Evolutionary conservation across 169 alveolate genomes (phyloP).

Genomic region (Plasmodium inui): DNA sequence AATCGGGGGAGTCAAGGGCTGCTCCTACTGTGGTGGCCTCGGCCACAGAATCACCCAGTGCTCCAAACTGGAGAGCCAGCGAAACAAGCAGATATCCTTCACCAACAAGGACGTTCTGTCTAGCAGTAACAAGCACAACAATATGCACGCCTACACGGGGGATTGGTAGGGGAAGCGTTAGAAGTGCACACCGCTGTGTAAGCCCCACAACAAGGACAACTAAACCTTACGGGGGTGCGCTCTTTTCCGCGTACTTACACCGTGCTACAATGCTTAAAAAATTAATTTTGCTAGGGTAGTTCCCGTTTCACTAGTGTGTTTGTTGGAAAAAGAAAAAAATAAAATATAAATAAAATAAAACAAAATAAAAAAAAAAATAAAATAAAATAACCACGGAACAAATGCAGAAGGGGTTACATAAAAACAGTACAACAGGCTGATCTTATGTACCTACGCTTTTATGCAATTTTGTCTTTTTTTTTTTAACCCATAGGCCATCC

Average conservation of each 20-base stretch:
- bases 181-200: neutral
- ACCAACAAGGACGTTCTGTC: slow-evolving; percentile 46
- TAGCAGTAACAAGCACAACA: slow-evolving; percentile 39
- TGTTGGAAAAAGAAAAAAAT: neutral
- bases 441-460: neutral
- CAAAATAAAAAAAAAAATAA: neutral
- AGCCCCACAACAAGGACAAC: neutral
- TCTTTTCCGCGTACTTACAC: neutral
- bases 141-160: slow-evolving; percentile 69
- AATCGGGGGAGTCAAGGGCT: slow-evolving; percentile 93
- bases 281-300: neutral
- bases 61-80: slow-evolving; percentile 86
- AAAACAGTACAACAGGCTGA: neutral
- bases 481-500: neutral
- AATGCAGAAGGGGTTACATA: neutral
- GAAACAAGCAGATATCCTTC: slow-evolving; percentile 58
- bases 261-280: neutral
- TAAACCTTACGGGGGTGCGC: neutral
- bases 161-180: slow-evolving; percentile 30
- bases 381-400: neutral
- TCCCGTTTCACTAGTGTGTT: neutral
- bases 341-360: neutral
- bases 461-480: slow-evolving; percentile 13
- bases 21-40: slow-evolving; percentile 94
- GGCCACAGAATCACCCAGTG: slow-evolving; percentile 94